These are phyloP conservation scores for Rhynchosporium secalis DNA, from an alignment of 2,329 filamentous ascomycete genomes.

Conservation along the genomic window DNA sequence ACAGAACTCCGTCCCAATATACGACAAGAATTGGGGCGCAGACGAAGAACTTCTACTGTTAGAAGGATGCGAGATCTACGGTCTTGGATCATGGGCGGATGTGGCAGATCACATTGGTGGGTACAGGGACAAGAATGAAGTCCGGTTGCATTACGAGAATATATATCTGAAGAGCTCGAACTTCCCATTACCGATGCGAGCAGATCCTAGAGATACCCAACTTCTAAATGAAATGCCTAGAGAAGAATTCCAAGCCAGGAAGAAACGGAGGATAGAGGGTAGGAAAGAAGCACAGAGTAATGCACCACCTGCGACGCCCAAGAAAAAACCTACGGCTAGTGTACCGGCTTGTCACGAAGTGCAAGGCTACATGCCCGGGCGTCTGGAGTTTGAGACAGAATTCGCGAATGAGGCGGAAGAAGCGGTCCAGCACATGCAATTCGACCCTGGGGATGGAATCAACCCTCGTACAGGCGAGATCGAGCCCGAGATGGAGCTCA, in stretches of 20 bases:
- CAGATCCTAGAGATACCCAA: conserved; percentile 77
- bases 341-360: conserved; percentile 97
- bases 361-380: conserved; percentile 97
- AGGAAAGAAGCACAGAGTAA: conserved; percentile 84
- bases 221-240: conserved; percentile 79
- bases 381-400: conserved; percentile 95
- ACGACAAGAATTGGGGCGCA: conserved; percentile 91
- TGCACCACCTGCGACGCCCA: conserved; percentile 78
- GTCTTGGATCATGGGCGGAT: conserved; percentile 94
- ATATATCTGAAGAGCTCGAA: conserved; percentile 81
- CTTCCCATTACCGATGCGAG: conserved; percentile 85
- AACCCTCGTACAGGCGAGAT: conserved; percentile 81
- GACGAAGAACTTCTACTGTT: conserved; percentile 93
- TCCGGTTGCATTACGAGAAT: conserved; percentile 87
- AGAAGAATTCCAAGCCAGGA: conserved; percentile 88
- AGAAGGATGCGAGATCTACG: conserved; percentile 94
- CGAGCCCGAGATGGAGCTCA: conserved; percentile 95
- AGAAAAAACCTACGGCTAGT: conserved; percentile 93
- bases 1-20: conserved; percentile 97
- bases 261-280: conserved; percentile 91
- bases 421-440: conserved; percentile 97
- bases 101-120: conserved; percentile 98
- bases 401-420: conserved; percentile 98
- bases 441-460: conserved; percentile 91
- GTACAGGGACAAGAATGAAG: conserved; percentile 91